Evolutionary conservation across 768 basidiomycete species (phyloP).

Genomic region (Rhodocollybia butyracea): DNA sequence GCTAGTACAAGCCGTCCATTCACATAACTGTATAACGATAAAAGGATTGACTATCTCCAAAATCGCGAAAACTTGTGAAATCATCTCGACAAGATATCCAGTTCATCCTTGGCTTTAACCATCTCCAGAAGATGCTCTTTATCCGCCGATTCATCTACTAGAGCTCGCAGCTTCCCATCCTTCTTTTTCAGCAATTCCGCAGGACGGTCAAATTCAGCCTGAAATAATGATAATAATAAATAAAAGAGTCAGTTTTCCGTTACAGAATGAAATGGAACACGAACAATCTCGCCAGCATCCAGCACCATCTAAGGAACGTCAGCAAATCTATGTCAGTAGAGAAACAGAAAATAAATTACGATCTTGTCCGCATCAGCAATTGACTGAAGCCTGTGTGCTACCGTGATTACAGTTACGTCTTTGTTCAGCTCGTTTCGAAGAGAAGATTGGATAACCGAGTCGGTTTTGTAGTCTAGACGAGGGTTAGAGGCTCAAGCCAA

Average conservation of each 20-base stretch:
- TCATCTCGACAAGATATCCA: too few species aligned
- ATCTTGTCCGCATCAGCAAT: constrained; percentile 31
- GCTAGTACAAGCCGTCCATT: too few species aligned
- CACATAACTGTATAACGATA: too few species aligned
- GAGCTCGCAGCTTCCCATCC: not conserved
- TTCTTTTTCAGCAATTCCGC: constrained; percentile 1
- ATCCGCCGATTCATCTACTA: constrained; percentile 7
- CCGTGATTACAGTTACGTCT: constrained; percentile 40
- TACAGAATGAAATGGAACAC: not conserved
- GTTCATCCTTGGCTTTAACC: not conserved
- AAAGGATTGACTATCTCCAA: too few species aligned
- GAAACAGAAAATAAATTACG: constrained; percentile 12
- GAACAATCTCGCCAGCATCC: constrained; percentile 5
- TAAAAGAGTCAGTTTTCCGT: not conserved
- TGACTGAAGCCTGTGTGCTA: constrained; percentile 37
- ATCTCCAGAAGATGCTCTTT: constrained; percentile 1
- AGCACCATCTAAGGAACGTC: not conserved
- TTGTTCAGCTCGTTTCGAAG: constrained; percentile 35
- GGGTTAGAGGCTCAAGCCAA: not conserved
- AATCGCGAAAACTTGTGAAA: too few species aligned
- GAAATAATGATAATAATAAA: not conserved
- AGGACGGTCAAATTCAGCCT: constrained; percentile 5
- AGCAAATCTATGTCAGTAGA: not conserved
- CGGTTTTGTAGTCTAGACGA: constrained; percentile 29
- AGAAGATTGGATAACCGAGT: constrained; percentile 40